Evolutionary conservation across 208 protist genomes (phyloP), one percentile per base, ranked within the genome.

Genomic region (Trypanosomatidae sp.): DNA sequence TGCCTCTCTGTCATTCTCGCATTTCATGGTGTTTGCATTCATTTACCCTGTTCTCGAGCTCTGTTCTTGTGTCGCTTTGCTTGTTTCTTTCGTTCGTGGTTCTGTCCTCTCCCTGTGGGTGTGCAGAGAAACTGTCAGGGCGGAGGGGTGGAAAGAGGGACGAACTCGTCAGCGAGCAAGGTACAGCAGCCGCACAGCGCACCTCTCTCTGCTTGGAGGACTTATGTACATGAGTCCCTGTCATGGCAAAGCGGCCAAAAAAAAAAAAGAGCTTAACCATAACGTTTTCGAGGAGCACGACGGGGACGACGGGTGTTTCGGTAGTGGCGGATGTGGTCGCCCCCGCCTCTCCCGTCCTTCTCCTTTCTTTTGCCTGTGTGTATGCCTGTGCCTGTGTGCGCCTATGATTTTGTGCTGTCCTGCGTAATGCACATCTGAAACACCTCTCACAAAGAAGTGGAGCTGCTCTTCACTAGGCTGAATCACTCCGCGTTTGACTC

Each of bases 291-390:
- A 33, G 13, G 33, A 43, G 13, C 10, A 41, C 30, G 30, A n/a
- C 33, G 33, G 33, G 56, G 33, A 10, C 33, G 58, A n/a, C 19
- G 17, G 1, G 17, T 7, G 33, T 25, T 62, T 3, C 1, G 36
- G 36, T 39, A 6, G 36, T 39, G 36, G 36, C 36, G 36, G 36
- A 39, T 39, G 36, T 39, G 36, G 3, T 39, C 36, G 36, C 3
- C 36, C 1, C 36, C 36, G 36, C 36, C 36, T 39, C 1, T 39
- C 36, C 36, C 36, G 36, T 36, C 1, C 33, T 36, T 33, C 30
- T 69, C 44, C 65, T 71, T 70, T 66, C 69, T 66, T 36, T 36
- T 39, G 36, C 36, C 36, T 39, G 36, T 39, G 3, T 39, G 36
- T 36, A 49, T 17, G n/a, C 41, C 44, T 70, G 53, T 22, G 9